Percentiles rank a stretch among this genome's conserved stretches.
phyloP scores from a whole-genome alignment of 108 stramenopile species.

The Thalassiosira profunda region DNA sequence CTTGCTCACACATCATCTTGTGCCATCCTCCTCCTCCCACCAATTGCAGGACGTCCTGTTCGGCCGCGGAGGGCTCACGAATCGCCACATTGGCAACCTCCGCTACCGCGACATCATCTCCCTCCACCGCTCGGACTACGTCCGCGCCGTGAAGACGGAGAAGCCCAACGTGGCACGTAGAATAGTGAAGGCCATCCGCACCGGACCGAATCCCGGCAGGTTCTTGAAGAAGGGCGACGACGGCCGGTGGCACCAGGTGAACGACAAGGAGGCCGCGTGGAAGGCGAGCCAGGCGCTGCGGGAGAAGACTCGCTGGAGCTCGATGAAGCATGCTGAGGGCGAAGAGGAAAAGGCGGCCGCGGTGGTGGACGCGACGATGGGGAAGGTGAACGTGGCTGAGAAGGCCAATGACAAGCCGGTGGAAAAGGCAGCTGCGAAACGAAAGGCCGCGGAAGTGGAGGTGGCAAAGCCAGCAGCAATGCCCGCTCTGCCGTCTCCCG shows the following conservation, averaged over 20 bases:
- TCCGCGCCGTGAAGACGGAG: slow-evolving; percentile 69
- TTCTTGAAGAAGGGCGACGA: slow-evolving; percentile 75
- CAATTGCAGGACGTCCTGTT: slow-evolving; percentile 68
- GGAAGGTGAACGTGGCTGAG: slow-evolving; percentile 8
- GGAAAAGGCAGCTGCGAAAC: slow-evolving; percentile 24
- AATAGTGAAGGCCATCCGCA: slow-evolving; percentile 59
- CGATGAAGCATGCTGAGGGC: slow-evolving; percentile 21
- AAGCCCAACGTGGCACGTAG: slow-evolving; percentile 82
- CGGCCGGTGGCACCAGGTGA: slow-evolving; percentile 74
- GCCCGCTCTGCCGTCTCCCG: neutral
- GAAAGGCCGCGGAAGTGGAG: slow-evolving; percentile 5
- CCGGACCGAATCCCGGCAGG: slow-evolving; percentile 33
- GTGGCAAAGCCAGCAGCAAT: neutral
- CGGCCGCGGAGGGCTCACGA: slow-evolving; percentile 82
- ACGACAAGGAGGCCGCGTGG: slow-evolving; percentile 58
- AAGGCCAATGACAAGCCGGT: slow-evolving; percentile 4
- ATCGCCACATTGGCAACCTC: slow-evolving; percentile 78
- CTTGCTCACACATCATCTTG: too few species aligned
- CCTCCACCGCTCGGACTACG: slow-evolving; percentile 76
- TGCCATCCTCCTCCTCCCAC: too few species aligned
- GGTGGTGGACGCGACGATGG: neutral
- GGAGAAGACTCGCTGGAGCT: slow-evolving; percentile 59
- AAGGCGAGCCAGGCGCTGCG: slow-evolving; percentile 68
- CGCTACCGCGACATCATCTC: slow-evolving; percentile 82
- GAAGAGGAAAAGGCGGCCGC: neutral